Base-by-base conservation (phyloP, 805 yeast genomes). In the Kuraishia cidri region DNA sequence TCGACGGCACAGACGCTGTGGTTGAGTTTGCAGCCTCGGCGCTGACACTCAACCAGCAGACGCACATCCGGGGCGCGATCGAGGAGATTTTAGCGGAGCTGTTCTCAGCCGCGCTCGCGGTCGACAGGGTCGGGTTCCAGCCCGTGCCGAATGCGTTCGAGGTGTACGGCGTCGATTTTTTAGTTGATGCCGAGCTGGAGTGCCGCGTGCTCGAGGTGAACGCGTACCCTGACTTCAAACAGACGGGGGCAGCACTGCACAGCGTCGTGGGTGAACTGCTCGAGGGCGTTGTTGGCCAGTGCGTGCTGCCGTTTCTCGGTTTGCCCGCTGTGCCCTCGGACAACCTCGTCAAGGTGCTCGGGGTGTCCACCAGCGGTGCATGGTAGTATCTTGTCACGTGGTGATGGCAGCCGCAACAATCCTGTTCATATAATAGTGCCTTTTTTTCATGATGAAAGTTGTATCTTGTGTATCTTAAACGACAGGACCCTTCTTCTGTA, bases 181-280 rank as follows among this genome's bases (percentile, higher is more conserved):
- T 92, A 34, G 82, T 92, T 12, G 78, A 75, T 44, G 59, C 56
- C 2, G 60, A 72, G 20, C 49, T 54, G 15, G 52, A 65, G 10
- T 90, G 82, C 3, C 66, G 64, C 29, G 50, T 92, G 18, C 58
- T 90, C 26, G 97, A 92, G 54, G 84, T 87, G 29, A 92, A 92
- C 48, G 79, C 97, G 11, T 92, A 80, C 49, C 98, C 98, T 1
- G 98, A 92, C 51, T 92, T 92, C 60, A 87, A 86, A 48, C 98
- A 92, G 57, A 92, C 97, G 0, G 98, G 98, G 12, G 71, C 61
- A 11, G 80, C 70, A 6, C 62, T 90, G 44, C 82, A 80, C 47
- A 61, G 45, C 2, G 47, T 86, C 15, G 82, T 92, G 20, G 65
- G 66, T 40, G 80, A 69, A 23, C 60, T 88, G 28, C 82, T 88